Conservation (phyloP, 2,329 filamentous ascomycete species). For the Elsinoe fawcettii region DNA sequence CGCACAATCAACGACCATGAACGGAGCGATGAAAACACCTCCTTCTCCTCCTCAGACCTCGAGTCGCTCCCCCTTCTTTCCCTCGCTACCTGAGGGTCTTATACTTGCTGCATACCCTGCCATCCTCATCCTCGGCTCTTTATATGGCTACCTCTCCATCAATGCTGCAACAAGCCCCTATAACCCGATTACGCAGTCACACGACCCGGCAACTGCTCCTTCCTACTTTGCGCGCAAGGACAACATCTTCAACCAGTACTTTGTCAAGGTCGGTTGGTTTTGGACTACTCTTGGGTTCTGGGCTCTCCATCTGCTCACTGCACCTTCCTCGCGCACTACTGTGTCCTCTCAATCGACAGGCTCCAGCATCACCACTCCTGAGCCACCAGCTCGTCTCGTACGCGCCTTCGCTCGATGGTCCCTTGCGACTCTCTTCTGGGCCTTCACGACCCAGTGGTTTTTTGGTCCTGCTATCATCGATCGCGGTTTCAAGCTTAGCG, state of each 20-base stretch:
- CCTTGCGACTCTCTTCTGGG: slow-evolving; percentile 70
- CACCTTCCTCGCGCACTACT: slow-evolving; percentile 30
- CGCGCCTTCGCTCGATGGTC: slow-evolving; percentile 61
- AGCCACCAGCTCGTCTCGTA: slow-evolving; percentile 39
- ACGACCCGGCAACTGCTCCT: slow-evolving; percentile 52
- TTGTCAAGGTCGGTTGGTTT: slow-evolving; percentile 91
- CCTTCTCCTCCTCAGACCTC: neutral
- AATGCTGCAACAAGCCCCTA: slow-evolving; percentile 48
- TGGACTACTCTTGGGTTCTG: slow-evolving; percentile 60
- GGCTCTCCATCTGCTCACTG: slow-evolving; percentile 61
- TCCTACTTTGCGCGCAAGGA: slow-evolving; percentile 90
- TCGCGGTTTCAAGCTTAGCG: slow-evolving; percentile 78
- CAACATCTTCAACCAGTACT: slow-evolving; percentile 86
- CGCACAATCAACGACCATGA: neutral
- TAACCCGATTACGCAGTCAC: slow-evolving; percentile 55
- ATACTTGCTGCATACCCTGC: slow-evolving; percentile 65
- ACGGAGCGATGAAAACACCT: neutral
- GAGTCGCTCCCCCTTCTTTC: slow-evolving; percentile 51
- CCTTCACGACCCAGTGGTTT: slow-evolving; percentile 89
- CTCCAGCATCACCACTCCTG: neutral
- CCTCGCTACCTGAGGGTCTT: slow-evolving; percentile 59
- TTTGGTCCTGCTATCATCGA: slow-evolving; percentile 89
- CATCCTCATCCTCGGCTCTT: slow-evolving; percentile 70
- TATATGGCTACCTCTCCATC: slow-evolving; percentile 68
- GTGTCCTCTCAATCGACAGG: neutral